phyloP scores from a whole-genome alignment of 1,284 basidiomycete species.

The Nidula niveotomentosa region DNA sequence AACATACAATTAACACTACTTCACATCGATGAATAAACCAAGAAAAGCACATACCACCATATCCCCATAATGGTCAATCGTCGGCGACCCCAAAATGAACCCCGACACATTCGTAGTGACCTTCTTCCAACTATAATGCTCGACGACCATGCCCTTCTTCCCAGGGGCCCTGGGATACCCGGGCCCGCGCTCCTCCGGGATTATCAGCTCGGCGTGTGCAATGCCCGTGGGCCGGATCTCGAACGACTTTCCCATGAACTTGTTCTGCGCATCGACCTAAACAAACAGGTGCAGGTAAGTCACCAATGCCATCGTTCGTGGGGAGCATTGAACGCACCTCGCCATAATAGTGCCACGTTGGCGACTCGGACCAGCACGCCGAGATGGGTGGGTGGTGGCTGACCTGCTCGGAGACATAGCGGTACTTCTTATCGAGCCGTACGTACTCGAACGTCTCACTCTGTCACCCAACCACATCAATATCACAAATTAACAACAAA shows the following conservation, averaged over 20 bases:
- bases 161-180: slow-evolving; percentile 55
- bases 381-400: slow-evolving; percentile 97
- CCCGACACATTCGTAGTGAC: slow-evolving; percentile 93
- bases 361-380: slow-evolving; percentile 94
- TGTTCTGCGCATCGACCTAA: slow-evolving; percentile 89
- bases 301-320: neutral
- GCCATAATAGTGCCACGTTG: slow-evolving; percentile 90
- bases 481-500: neutral
- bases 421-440: slow-evolving; percentile 83
- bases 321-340: slow-evolving; percentile 48
- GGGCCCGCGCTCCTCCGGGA: slow-evolving; percentile 68
- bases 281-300: slow-evolving; percentile 2
- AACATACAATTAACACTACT: slow-evolving; percentile 3
- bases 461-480: slow-evolving; percentile 21
- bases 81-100: slow-evolving; percentile 91
- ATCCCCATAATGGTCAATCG: slow-evolving; percentile 97
- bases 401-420: slow-evolving; percentile 95
- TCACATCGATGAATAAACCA: neutral
- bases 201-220: slow-evolving; percentile 84
- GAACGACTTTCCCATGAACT: slow-evolving; percentile 95
- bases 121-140: slow-evolving; percentile 95
- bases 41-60: slow-evolving; percentile 69
- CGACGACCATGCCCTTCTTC: slow-evolving; percentile 49
- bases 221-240: slow-evolving; percentile 96
- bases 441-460: slow-evolving; percentile 96